Percentiles rank a stretch among this genome's conserved stretches.
Conservation (phyloP, 495 filamentous ascomycete species). For the Neohortaea acidophila region DNA sequence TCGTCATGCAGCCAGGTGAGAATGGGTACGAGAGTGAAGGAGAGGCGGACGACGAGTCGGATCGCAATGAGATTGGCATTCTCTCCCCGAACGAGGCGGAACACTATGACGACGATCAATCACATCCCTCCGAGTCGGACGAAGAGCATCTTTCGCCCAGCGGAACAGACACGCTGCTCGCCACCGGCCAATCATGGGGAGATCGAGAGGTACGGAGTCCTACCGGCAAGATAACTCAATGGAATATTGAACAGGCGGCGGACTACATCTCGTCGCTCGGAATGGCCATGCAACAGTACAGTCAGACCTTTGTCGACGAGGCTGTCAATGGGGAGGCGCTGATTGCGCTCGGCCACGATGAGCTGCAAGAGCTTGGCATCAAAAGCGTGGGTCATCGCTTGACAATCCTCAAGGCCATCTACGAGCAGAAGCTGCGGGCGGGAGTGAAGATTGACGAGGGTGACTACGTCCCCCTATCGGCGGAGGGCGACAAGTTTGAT, state of each 20-base stretch:
- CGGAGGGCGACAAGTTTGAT: slow-evolving; percentile 72
- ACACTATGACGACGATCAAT: slow-evolving; percentile 75
- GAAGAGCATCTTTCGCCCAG: slow-evolving; percentile 8
- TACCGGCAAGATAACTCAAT: slow-evolving; percentile 68
- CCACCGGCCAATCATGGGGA: slow-evolving; percentile 62
- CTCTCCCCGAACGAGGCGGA: slow-evolving; percentile 58
- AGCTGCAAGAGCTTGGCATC: slow-evolving; percentile 88
- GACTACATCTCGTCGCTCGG: slow-evolving; percentile 46
- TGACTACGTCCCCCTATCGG: slow-evolving; percentile 86
- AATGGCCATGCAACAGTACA: slow-evolving; percentile 16
- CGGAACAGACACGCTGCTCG: slow-evolving; percentile 66
- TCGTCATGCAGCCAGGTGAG: slow-evolving; percentile 16
- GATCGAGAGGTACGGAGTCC: slow-evolving; percentile 50
- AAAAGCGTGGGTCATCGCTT: slow-evolving; percentile 83
- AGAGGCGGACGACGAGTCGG: slow-evolving; percentile 90
- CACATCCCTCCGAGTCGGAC: slow-evolving; percentile 47
- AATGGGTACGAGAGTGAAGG: slow-evolving; percentile 57
- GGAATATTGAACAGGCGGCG: slow-evolving; percentile 76
- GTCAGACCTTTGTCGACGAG: slow-evolving; percentile 48
- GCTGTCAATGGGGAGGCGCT: slow-evolving; percentile 86
- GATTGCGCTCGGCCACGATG: slow-evolving; percentile 75
- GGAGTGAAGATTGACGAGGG: slow-evolving; percentile 80
- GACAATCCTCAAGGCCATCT: slow-evolving; percentile 86
- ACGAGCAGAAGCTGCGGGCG: slow-evolving; percentile 85
- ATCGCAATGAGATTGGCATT: slow-evolving; percentile 44